These are phyloP conservation scores for Phytophthora hibernalis DNA, from an alignment of 352 stramenopile species.

Conservation along the genomic window DNA sequence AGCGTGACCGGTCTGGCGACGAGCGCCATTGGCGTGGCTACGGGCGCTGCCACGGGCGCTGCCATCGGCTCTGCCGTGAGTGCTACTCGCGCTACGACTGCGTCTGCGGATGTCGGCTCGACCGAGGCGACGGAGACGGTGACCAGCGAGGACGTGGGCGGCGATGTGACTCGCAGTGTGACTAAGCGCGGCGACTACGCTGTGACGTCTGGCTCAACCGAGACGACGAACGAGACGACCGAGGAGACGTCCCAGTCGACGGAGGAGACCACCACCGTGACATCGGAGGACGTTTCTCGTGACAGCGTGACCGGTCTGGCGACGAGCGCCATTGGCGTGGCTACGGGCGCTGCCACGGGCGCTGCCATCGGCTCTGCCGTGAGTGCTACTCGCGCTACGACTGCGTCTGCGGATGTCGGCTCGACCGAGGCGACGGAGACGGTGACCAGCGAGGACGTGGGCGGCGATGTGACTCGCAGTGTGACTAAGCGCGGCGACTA, in stretches of 20 bases:
- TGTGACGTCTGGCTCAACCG: neutral
- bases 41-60: neutral
- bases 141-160: neutral
- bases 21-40: neutral
- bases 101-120: neutral
- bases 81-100: neutral
- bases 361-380: conserved; percentile 1
- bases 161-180: neutral
- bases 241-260: neutral
- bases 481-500: neutral
- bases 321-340: neutral
- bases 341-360: neutral
- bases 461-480: neutral
- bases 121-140: conserved; percentile 2
- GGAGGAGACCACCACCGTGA: conserved; percentile 1
- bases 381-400: neutral
- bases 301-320: neutral
- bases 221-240: conserved; percentile 4
- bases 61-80: conserved; percentile 1
- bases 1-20: neutral
- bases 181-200: neutral
- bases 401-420: neutral
- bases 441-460: neutral
- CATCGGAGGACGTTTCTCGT: neutral
- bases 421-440: conserved; percentile 2